Conservation (phyloP, 768 basidiomycete species). For the Boletus patriciae region DNA sequence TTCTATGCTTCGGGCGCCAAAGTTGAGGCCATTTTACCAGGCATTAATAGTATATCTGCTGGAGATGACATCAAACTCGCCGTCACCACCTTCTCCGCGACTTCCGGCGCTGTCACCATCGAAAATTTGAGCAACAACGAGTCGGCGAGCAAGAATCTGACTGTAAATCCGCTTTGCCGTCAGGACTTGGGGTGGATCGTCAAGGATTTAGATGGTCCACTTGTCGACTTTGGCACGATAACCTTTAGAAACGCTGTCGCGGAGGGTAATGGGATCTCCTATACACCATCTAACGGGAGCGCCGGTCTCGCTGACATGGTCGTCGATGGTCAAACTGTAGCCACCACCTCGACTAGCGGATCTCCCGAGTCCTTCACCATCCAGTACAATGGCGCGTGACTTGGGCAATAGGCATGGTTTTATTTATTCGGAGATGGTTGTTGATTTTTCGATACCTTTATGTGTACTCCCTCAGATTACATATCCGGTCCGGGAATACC, state of each 20-base stretch:
- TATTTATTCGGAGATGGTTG: neutral
- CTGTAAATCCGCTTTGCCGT: neutral
- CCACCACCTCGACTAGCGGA: no score
- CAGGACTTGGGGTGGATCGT: constrained; percentile 13
- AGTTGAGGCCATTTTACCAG: neutral
- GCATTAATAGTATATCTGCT: constrained; percentile 2
- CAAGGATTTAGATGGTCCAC: constrained; percentile 1
- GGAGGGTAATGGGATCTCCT: no score
- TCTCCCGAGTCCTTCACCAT: no score
- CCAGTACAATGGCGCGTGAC: neutral
- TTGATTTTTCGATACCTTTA: neutral
- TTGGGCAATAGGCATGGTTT: neutral
- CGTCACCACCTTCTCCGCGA: neutral
- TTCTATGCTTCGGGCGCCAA: constrained; percentile 1
- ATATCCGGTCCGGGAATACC: no score
- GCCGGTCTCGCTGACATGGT: no score
- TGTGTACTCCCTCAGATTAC: neutral
- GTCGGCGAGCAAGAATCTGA: neutral
- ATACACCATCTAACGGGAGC: no score
- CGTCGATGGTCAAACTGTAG: no score
- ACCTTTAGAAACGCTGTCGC: neutral
- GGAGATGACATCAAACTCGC: constrained; percentile 7
- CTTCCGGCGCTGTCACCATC: neutral
- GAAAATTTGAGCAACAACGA: constrained; percentile 1
- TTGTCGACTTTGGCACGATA: constrained; percentile 1